Conservation (phyloP, 805 yeast genomes). For the Saccharomycopsis sp. region DNA sequence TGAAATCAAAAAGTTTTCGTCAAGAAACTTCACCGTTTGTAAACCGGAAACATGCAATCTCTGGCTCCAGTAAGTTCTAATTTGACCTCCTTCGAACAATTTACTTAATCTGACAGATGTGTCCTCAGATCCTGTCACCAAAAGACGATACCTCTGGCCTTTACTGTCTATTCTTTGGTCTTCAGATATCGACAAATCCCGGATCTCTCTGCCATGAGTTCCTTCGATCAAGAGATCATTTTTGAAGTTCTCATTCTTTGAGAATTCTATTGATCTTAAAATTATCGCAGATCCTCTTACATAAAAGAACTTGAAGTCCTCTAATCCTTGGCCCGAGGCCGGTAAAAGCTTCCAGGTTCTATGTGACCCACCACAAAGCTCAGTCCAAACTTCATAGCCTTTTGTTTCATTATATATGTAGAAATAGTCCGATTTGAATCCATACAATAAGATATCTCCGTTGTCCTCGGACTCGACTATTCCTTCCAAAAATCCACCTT, state of each 20-base stretch:
- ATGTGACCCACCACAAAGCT: slow-evolving; percentile 87
- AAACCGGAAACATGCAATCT: slow-evolving; percentile 86
- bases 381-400: slow-evolving; percentile 62
- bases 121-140: slow-evolving; percentile 86
- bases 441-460: slow-evolving; percentile 54
- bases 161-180: slow-evolving; percentile 21
- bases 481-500: slow-evolving; percentile 75
- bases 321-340: slow-evolving; percentile 21
- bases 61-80: slow-evolving; percentile 51
- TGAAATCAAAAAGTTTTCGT: slow-evolving; percentile 39
- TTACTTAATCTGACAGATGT: slow-evolving; percentile 62
- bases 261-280: slow-evolving; percentile 29
- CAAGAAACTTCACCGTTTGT: slow-evolving; percentile 62
- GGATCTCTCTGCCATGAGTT: slow-evolving; percentile 86
- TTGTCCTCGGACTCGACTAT: slow-evolving; percentile 35
- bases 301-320: slow-evolving; percentile 43
- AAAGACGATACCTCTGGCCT: slow-evolving; percentile 25
- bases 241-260: slow-evolving; percentile 5
- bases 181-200: slow-evolving; percentile 59
- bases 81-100: slow-evolving; percentile 34
- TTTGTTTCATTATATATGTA: slow-evolving; percentile 77
- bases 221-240: slow-evolving; percentile 45
- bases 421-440: slow-evolving; percentile 75
- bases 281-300: slow-evolving; percentile 49
- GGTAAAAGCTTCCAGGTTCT: slow-evolving; percentile 63